phyloP scores from a whole-genome alignment of 108 stramenopile species.

The Chaetoceros tenuissimus region DNA sequence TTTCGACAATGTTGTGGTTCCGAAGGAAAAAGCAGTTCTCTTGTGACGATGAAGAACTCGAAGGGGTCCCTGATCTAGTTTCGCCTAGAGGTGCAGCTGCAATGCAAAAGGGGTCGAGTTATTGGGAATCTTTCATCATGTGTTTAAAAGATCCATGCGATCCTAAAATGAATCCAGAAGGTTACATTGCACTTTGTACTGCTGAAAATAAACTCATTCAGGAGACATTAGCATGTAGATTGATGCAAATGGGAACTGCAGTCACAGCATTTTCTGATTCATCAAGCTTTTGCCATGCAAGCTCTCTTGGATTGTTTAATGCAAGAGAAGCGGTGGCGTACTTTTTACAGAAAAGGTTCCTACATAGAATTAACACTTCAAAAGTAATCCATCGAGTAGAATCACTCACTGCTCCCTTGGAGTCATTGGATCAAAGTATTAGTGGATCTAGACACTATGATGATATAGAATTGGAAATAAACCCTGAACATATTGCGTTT shows the following conservation, averaged over 20 bases:
- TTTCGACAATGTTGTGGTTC: too few species aligned
- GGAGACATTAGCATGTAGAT: constrained; percentile 55
- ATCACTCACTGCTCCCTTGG: neutral
- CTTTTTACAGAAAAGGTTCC: constrained; percentile 61
- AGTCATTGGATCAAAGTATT: neutral
- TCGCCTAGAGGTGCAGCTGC: constrained; percentile 24
- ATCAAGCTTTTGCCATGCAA: constrained; percentile 66
- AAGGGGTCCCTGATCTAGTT: neutral
- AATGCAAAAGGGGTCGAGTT: constrained; percentile 35
- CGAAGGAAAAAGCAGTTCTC: neutral
- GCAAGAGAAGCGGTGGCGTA: constrained; percentile 75
- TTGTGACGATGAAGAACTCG: neutral
- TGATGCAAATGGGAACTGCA: constrained; percentile 55
- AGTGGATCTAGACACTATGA: constrained; percentile 27
- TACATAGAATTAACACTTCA: constrained; percentile 23
- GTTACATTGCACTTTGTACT: constrained; percentile 69
- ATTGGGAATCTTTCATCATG: constrained; percentile 37
- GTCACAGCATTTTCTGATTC: constrained; percentile 65
- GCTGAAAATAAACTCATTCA: constrained; percentile 77
- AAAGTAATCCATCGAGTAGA: constrained; percentile 8
- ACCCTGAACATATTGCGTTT: constrained; percentile 60
- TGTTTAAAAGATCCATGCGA: constrained; percentile 67
- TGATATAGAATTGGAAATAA: constrained; percentile 41
- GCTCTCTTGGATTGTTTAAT: constrained; percentile 60
- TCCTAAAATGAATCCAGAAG: constrained; percentile 40